Base-by-base conservation (phyloP, 1,284 basidiomycete species). In the Trametes pubescens region DNA sequence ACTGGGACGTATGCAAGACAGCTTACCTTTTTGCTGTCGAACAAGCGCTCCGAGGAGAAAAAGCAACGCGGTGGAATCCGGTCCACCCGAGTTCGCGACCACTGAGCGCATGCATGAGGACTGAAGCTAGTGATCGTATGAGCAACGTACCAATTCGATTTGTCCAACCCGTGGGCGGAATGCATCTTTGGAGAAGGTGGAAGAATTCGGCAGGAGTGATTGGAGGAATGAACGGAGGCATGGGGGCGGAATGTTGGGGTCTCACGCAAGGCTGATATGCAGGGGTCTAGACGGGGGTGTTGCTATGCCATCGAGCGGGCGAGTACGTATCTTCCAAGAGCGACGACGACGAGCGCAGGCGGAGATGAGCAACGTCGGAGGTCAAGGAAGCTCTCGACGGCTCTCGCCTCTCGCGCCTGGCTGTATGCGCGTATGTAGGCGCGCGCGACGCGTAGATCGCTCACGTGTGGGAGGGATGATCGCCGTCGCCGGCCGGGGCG, bases 51-150 rank as follows among this genome's bases (percentile, higher is more conserved):
- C 21, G n/a, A 93, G 76, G 11, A 93, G 83, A 70, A 86, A 91
- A 11, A 93, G 79, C 5, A 94, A 80, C 72, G 89, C 91, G 1
- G 88, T 87, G 6, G 92, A 94, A 73, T 94, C 92, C 13, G 91
- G 85, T 2, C 92, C 92, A 13, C 90, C 92, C 21, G 92, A 94
- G 72, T 88, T 88, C 24, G 88, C 92, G 29, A 93, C 82, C 40
- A 83, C 92, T 92, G 65, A 37, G 66, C 55, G 53, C 44, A 21
- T 11, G 38, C 0, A 29, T 62, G 37, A 61, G 29, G 10, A 11
- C 10, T 16, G 8, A 40, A 26, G 51, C 2, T 9, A 4, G 22
- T 43, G 3, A 11, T 4, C n/a, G 11, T 14, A 22, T 40, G 8
- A 24, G 7, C 29, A n/a, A 40, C 37, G 29, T 32, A 65, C 76